Conservation (phyloP, 78 protist genomes). For the Dictyostelium citrinum region DNA sequence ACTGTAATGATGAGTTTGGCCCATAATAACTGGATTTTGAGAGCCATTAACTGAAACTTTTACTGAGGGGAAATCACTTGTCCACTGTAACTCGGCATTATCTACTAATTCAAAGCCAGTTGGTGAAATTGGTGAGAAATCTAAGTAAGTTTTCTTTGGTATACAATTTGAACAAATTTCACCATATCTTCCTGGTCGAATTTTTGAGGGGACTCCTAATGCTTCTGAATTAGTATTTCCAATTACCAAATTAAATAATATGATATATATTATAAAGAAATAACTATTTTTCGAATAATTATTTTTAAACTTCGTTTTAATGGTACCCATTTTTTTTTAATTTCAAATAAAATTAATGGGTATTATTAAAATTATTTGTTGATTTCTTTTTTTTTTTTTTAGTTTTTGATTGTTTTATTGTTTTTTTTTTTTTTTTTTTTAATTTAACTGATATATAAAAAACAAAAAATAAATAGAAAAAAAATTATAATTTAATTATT, state of each 20-base stretch:
- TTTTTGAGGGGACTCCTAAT: conserved; percentile 4
- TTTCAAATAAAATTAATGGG: not conserved
- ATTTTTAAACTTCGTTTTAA: not conserved
- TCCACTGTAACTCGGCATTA: not conserved
- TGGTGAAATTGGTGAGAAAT: conserved; percentile 17
- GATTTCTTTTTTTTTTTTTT: not conserved
- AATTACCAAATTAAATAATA: not conserved
- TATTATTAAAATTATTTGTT: not conserved
- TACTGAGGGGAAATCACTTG: not conserved
- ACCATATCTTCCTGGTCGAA: not conserved
- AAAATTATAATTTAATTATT: not conserved
- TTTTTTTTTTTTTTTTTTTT: not conserved
- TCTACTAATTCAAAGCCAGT: conserved; percentile 6
- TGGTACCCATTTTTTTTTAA: not conserved
- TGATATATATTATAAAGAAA: not conserved
- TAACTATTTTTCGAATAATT: not conserved
- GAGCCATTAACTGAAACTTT: not conserved
- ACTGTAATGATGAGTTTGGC: not conserved
- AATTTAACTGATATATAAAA: not conserved
- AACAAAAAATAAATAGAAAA: not conserved
- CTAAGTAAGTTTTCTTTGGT: conserved; percentile 23
- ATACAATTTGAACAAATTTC: conserved; percentile 22
- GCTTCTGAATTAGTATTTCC: not conserved
- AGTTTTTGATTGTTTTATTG: not conserved
- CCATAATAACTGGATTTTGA: conserved; percentile 2